Percentiles rank a stretch among this genome's conserved stretches.
Evolutionary conservation across 2,329 filamentous ascomycete genomes (phyloP).

Genomic region (Diaporthe longicolla): DNA sequence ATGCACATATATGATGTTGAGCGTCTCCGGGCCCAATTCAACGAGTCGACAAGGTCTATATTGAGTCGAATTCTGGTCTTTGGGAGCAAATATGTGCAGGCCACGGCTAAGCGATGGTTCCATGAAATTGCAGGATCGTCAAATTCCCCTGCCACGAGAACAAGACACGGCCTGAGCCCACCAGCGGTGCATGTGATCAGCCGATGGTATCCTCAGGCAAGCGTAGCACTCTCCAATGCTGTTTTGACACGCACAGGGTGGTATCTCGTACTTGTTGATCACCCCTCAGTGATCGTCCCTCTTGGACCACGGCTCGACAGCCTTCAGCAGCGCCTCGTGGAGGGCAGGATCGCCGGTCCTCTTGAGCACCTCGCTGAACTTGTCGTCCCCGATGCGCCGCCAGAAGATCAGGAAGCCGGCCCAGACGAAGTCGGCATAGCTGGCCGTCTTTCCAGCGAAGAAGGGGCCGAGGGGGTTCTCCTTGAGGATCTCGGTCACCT

Average conservation of each 20-base stretch:
- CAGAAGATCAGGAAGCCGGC: slow-evolving; percentile 53
- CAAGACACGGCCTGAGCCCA: neutral
- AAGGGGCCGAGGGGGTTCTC: slow-evolving; percentile 71
- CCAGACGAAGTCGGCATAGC: slow-evolving; percentile 70
- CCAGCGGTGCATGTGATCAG: neutral
- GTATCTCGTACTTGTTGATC: neutral
- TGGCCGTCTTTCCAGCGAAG: slow-evolving; percentile 69
- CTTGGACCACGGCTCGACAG: slow-evolving; percentile 57
- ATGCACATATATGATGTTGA: slow-evolving; percentile 12
- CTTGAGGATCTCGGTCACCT: slow-evolving; percentile 62
- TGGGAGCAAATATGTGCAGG: neutral
- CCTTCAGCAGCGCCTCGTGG: slow-evolving; percentile 59
- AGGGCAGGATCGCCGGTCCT: slow-evolving; percentile 54
- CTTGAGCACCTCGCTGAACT: slow-evolving; percentile 54
- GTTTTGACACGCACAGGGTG: neutral
- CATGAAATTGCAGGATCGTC: neutral
- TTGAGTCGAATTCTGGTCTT: neutral
- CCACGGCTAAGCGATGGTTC: neutral
- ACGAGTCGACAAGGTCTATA: neutral
- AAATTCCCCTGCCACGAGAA: neutral
- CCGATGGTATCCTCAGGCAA: too few relatives aligned
- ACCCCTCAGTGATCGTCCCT: slow-evolving; percentile 53
- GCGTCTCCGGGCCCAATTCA: neutral
- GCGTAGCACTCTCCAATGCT: neutral
- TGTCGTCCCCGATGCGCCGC: slow-evolving; percentile 52